Evolutionary conservation across 2,329 filamentous ascomycete species (phyloP).

Genomic region (Penicillium sp.): DNA sequence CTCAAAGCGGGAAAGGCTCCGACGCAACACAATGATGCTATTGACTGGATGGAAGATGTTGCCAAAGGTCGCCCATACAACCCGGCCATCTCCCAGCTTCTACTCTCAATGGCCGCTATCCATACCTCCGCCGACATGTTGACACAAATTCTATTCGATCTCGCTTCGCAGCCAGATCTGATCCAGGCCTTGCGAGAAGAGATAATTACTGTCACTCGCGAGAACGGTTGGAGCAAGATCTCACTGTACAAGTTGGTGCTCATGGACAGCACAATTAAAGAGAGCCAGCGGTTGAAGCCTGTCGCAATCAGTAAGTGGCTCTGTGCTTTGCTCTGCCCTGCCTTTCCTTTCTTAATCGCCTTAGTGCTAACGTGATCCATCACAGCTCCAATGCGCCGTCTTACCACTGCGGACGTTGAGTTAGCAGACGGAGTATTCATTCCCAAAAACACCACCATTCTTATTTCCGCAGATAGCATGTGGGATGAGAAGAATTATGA

Average conservation of each 20-base stretch:
- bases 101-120: constrained; percentile 23
- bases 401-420: neutral
- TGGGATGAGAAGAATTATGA: neutral
- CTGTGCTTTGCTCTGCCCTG: neutral
- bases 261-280: constrained; percentile 47
- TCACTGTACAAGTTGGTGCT: constrained; percentile 42
- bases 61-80: constrained; percentile 24
- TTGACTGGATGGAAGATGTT: constrained; percentile 28
- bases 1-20: neutral
- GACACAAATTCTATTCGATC: constrained; percentile 22
- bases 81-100: constrained; percentile 19
- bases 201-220: constrained; percentile 16
- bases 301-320: constrained; percentile 14
- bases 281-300: constrained; percentile 37
- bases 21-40: constrained; percentile 16
- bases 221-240: constrained; percentile 35
- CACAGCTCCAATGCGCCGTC: neutral
- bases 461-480: neutral
- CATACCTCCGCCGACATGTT: constrained; percentile 27
- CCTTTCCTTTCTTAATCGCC: too few relatives aligned
- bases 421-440: neutral
- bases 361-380: neutral
- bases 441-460: neutral
- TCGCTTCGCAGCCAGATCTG: constrained; percentile 11
- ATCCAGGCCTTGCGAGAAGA: constrained; percentile 22